phyloP scores from a whole-genome alignment of 768 basidiomycete genomes.

The Coprinopsis cinerea region DNA sequence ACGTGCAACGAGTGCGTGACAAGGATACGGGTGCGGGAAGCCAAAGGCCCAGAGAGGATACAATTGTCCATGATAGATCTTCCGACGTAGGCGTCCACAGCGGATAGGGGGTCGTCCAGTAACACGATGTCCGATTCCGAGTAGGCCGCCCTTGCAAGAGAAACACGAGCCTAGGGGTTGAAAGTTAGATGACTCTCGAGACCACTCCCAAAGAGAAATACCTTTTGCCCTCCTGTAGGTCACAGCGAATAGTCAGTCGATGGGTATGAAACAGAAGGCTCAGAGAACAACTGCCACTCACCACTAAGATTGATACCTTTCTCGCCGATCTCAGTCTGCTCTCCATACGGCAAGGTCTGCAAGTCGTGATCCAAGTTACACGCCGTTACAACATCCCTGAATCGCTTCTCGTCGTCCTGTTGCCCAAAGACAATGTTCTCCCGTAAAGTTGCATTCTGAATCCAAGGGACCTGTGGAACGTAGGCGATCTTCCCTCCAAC shows the following conservation, averaged over 20 bases:
- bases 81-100: slow-evolving; percentile 66
- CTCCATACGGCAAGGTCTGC: slow-evolving; percentile 61
- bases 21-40: slow-evolving; percentile 43
- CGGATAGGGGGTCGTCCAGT: slow-evolving; percentile 69
- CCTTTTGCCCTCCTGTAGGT: slow-evolving; percentile 6
- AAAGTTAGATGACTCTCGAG: not conserved
- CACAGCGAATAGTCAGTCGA: not conserved
- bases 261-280: not conserved
- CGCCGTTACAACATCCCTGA: slow-evolving; percentile 49
- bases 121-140: slow-evolving; percentile 60
- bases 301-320: slow-evolving; percentile 60
- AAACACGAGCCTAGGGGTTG: slow-evolving; percentile 45
- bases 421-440: slow-evolving; percentile 74
- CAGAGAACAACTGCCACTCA: slow-evolving; percentile 7
- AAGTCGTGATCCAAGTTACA: slow-evolving; percentile 70
- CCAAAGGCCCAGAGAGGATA: slow-evolving; percentile 39
- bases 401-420: slow-evolving; percentile 51
- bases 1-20: slow-evolving; percentile 49
- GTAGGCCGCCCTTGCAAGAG: slow-evolving; percentile 66
- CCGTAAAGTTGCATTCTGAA: slow-evolving; percentile 58
- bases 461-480: slow-evolving; percentile 53
- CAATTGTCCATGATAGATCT: slow-evolving; percentile 54
- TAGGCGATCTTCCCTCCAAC: not conserved
- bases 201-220: not conserved
- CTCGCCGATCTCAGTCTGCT: slow-evolving; percentile 62